These are phyloP conservation scores for Mucor plumbeus DNA, from an alignment of 371 early-diverging fungal species.

Conservation along the genomic window DNA sequence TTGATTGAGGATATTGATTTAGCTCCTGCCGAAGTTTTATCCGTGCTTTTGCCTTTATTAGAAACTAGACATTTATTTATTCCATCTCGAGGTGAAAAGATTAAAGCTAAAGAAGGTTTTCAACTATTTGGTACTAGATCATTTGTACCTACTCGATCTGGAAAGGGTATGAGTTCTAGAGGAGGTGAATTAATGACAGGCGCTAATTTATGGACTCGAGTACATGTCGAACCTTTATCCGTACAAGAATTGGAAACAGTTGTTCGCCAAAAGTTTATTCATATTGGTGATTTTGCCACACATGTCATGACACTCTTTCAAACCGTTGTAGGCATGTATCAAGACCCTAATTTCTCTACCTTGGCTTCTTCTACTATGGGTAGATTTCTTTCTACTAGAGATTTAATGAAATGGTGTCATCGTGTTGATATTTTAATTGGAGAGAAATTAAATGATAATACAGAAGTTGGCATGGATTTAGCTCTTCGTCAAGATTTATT, in stretches of 20 bases:
- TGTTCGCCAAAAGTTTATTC: conserved; percentile 63
- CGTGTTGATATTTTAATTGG: conserved; percentile 64
- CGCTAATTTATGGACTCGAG: conserved; percentile 82
- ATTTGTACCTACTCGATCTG: conserved; percentile 57
- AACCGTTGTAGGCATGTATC: conserved; percentile 60
- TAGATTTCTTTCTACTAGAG: conserved; percentile 67
- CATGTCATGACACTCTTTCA: conserved; percentile 70
- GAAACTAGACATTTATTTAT: conserved; percentile 95
- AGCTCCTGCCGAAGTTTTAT: conserved; percentile 97
- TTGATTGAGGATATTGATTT: conserved; percentile 99
- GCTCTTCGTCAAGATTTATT: conserved; percentile 64
- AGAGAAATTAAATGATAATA: conserved; percentile 36
- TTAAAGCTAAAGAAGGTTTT: conserved; percentile 92
- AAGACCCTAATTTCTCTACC: conserved; percentile 58
- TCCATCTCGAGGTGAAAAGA: conserved; percentile 92
- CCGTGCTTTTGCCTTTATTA: conserved; percentile 93
- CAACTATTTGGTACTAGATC: conserved; percentile 95
- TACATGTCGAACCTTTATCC: conserved; percentile 70
- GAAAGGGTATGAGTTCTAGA: conserved; percentile 49
- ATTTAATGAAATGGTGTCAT: conserved; percentile 88
- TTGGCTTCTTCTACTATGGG: conserved; percentile 61
- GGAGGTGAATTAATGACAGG: conserved; percentile 69
- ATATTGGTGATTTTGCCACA: conserved; percentile 55
- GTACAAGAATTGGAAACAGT: conserved; percentile 69
- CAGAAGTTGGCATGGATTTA: conserved; percentile 45